A percentile compares a stretch with the other conserved stretches of the same genome.
These are phyloP conservation scores for Rhizopogon roseolus DNA, from an alignment of 768 basidiomycete species.

Conservation along the genomic window DNA sequence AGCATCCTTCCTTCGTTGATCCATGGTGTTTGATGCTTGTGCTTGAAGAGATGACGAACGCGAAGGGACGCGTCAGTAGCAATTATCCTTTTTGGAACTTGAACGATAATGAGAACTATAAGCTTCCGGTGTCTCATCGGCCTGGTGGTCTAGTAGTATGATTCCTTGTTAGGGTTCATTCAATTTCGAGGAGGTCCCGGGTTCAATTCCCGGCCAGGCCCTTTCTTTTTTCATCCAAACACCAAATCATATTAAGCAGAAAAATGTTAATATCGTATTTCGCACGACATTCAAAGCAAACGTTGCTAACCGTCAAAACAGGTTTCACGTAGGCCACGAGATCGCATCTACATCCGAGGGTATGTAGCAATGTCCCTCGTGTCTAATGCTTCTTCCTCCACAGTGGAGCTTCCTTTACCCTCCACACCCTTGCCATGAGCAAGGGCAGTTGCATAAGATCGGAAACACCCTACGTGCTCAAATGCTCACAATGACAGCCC, in stretches of 20 bases:
- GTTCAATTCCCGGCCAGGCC: slow-evolving; percentile 58
- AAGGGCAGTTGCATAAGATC: slow-evolving; percentile 42
- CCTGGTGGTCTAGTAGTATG: slow-evolving; percentile 54
- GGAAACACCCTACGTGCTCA: slow-evolving; percentile 77
- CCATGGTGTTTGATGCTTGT: slow-evolving; percentile 57
- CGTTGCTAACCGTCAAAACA: too few relatives aligned
- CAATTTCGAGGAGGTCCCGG: slow-evolving; percentile 52
- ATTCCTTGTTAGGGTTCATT: slow-evolving; percentile 44
- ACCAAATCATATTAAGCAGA: too few relatives aligned
- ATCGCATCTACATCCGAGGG: too few relatives aligned
- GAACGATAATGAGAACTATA: background rate
- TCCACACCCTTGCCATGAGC: too few relatives aligned
- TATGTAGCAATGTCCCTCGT: too few relatives aligned
- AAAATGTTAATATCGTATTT: too few relatives aligned
- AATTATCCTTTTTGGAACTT: background rate
- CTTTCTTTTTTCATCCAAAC: slow-evolving; percentile 6
- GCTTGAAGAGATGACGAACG: background rate
- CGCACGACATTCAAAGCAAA: too few relatives aligned
- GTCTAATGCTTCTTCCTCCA: too few relatives aligned
- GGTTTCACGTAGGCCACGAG: too few relatives aligned
- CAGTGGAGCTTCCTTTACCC: too few relatives aligned
- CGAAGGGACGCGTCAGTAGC: slow-evolving; percentile 5
- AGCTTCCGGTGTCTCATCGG: slow-evolving; percentile 7
- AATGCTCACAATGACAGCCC: slow-evolving; percentile 81
- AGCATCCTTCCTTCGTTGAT: slow-evolving; percentile 69